These are phyloP conservation scores for Waltergamsia citrina DNA, from an alignment of 2,329 filamentous ascomycete genomes.

Conservation along the genomic window DNA sequence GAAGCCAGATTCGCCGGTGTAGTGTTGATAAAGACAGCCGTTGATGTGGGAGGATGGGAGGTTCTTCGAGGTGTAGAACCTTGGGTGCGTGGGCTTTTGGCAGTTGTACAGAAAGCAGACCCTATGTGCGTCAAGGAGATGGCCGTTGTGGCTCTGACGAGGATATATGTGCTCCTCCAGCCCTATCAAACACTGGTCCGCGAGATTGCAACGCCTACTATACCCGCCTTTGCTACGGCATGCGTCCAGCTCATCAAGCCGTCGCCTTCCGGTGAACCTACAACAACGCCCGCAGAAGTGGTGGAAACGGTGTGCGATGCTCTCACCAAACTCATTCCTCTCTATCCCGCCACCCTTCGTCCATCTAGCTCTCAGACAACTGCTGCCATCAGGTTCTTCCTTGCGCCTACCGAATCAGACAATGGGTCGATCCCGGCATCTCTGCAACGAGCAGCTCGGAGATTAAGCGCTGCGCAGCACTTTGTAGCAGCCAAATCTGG, in stretches of 20 bases:
- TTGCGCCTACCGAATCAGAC: slow-evolving; percentile 55
- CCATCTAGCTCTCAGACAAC: slow-evolving; percentile 63
- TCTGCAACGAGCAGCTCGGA: slow-evolving; percentile 49
- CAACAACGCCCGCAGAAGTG: slow-evolving; percentile 32
- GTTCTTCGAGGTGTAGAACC: slow-evolving; percentile 61
- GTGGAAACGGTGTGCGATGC: slow-evolving; percentile 62
- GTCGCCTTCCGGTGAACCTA: slow-evolving; percentile 16
- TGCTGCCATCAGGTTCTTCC: slow-evolving; percentile 44
- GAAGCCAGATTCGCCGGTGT: slow-evolving; percentile 72
- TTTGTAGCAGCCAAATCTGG: slow-evolving; percentile 75
- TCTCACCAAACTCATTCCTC: slow-evolving; percentile 63
- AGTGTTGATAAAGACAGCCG: slow-evolving; percentile 67
- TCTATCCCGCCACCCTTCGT: slow-evolving; percentile 76
- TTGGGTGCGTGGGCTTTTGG: slow-evolving; percentile 71
- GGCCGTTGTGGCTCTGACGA: slow-evolving; percentile 65
- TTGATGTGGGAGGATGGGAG: slow-evolving; percentile 82
- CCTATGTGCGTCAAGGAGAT: slow-evolving; percentile 66
- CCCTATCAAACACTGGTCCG: slow-evolving; percentile 74
- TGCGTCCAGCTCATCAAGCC: slow-evolving; percentile 58
- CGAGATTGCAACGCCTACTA: slow-evolving; percentile 77
- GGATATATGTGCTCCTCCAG: slow-evolving; percentile 76
- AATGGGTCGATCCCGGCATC: slow-evolving; percentile 35
- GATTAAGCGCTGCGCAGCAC: slow-evolving; percentile 61
- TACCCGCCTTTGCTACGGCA: slow-evolving; percentile 64
- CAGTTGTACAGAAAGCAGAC: slow-evolving; percentile 72